Evolutionary conservation across 2,329 filamentous ascomycete species (phyloP).

Genomic region (Colletotrichum coccodes): DNA sequence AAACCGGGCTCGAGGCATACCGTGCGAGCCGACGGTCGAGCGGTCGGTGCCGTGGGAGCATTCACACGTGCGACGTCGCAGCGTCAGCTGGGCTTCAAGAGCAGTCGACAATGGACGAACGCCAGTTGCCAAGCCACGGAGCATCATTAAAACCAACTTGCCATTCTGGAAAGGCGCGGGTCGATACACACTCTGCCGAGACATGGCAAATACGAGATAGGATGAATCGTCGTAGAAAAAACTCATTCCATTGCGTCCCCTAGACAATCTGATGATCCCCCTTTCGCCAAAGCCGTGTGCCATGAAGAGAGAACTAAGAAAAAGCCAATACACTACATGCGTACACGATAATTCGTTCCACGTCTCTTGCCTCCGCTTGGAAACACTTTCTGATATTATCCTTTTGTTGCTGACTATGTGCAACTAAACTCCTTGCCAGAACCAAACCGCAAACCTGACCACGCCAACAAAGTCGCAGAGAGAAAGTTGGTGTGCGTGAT

Average conservation of each 20-base stretch:
- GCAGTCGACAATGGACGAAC: too few species aligned
- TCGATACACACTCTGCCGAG: too few species aligned
- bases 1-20: too few species aligned
- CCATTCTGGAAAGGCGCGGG: not conserved
- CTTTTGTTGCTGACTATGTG: constrained; percentile 30
- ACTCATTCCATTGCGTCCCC: constrained; percentile 21
- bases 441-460: constrained; percentile 23
- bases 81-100: too few species aligned
- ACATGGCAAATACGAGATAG: not conserved
- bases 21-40: too few species aligned
- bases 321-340: constrained; percentile 33
- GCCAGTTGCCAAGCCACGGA: too few species aligned
- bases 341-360: constrained; percentile 29
- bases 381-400: constrained; percentile 21
- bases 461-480: constrained; percentile 24
- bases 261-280: constrained; percentile 35
- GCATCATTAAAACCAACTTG: too few species aligned
- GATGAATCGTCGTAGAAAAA: not conserved
- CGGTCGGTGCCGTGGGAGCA: too few species aligned
- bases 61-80: too few species aligned
- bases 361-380: constrained; percentile 19
- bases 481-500: constrained; percentile 20
- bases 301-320: constrained; percentile 32
- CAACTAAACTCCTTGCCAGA: constrained; percentile 26
- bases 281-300: constrained; percentile 32